Base-by-base conservation (phyloP, 2,329 filamentous ascomycete genomes). In the Sordariomycetes sp. region DNA sequence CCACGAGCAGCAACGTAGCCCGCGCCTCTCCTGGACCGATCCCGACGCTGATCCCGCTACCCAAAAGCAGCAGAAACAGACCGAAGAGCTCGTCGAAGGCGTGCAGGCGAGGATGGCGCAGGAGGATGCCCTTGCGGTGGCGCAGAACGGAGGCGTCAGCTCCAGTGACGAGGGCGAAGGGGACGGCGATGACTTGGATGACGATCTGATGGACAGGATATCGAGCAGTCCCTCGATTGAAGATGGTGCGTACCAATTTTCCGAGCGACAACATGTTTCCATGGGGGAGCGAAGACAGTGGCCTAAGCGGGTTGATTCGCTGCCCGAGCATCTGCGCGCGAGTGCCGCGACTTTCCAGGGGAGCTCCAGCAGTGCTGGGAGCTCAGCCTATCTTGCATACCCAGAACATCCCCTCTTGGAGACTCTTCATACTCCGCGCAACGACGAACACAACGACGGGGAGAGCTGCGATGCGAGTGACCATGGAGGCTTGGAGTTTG, bases 141-240 rank as follows among this genome's bases (percentile, higher is more conserved):
- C 74, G 44, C 75, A 79, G 46, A 79, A 79, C 58, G 76, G 73
- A 40, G 72, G 70, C 42, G 44, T 73, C 42, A 71, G 70, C 42
- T 44, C 61, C 42, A 61, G 64, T 30, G 70, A 75, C 46, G 79
- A 82, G 42, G 75, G 71, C 31, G 79, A 85, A 42, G 75, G 75
- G 44, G 77, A 76, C 32, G 83, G 85, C 40, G 82, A 84, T 46
- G 74, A 84, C 48, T 64, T 87, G 56, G 87, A 93, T 52, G 70
- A 95, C 60, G 90, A 96, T 59, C 79, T 94, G 79, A 86, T 94
- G 83, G 92, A 96, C 66, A 92, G 92, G 61, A 95, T 98, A 46
- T 96, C 90, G 50, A 96, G 88, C 61, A 96, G 90, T 50, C 92
- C 92, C 54, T 96, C 90, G 49, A 98, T 98, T 61, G 87, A 94